Conservation (phyloP, 1,139 yeast species). For the Zygosaccharomyces sapae region DNA sequence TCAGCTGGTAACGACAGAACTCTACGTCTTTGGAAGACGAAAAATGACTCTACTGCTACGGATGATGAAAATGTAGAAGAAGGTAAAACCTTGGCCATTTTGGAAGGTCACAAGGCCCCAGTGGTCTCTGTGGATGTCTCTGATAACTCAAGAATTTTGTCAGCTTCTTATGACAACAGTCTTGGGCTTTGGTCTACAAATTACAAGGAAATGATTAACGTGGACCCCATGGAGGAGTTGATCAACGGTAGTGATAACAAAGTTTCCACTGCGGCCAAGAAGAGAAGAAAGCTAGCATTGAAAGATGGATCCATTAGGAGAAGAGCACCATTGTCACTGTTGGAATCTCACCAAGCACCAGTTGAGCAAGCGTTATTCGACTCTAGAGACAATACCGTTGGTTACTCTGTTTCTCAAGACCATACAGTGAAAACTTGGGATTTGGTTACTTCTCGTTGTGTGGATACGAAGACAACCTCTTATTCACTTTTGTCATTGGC, state of each 20-base stretch:
- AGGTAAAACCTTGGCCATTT: slow-evolving; percentile 73
- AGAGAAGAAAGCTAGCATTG: slow-evolving; percentile 77
- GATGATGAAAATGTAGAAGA: slow-evolving; percentile 56
- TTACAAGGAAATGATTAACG: slow-evolving; percentile 75
- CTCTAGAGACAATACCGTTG: slow-evolving; percentile 66
- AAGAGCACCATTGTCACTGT: slow-evolving; percentile 71
- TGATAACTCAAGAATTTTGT: slow-evolving; percentile 56
- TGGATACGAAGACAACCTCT: slow-evolving; percentile 87
- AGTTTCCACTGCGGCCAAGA: slow-evolving; percentile 70
- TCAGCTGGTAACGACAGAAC: slow-evolving; percentile 88
- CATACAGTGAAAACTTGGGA: slow-evolving; percentile 97
- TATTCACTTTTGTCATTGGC: slow-evolving; percentile 75
- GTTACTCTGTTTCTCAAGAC: slow-evolving; percentile 91
- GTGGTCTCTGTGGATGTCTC: slow-evolving; percentile 72
- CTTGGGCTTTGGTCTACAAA: slow-evolving; percentile 87
- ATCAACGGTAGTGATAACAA: slow-evolving; percentile 39
- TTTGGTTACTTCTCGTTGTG: slow-evolving; percentile 72
- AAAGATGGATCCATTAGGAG: slow-evolving; percentile 74
- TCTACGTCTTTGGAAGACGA: slow-evolving; percentile 80
- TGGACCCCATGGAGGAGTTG: slow-evolving; percentile 55
- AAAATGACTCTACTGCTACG: slow-evolving; percentile 38
- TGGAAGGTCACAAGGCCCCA: slow-evolving; percentile 87
- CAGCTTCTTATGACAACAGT: slow-evolving; percentile 80
- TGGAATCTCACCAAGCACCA: slow-evolving; percentile 80
- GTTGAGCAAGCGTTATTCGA: slow-evolving; percentile 84